Base-by-base conservation (phyloP, 148 eudicot genomes). In the Rhododendron mucronatum region DNA sequence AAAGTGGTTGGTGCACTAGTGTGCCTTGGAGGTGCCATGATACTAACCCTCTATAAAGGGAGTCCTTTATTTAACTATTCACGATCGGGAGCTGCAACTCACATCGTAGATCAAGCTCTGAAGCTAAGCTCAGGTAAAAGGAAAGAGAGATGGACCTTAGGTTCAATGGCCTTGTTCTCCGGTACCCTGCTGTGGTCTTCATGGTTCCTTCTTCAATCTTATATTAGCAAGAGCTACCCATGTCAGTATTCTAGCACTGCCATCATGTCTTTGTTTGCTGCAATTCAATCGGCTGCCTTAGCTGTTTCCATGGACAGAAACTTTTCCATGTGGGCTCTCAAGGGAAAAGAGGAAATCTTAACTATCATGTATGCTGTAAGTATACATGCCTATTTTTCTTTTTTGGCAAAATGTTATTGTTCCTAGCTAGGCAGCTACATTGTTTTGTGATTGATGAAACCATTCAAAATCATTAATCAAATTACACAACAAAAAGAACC, bases 221-320 rank as follows among this genome's bases (percentile, higher is more conserved):
- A 81, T n/a, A 86, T 89, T n/a, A 83, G 69, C 18, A 89, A 86
- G 78, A 86, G 73, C 73, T 89, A 86, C 82, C 90, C 90, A 45
- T 86, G 90, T 47, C 90, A 89, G 48, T 89, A 89, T 71, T 84
- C 88, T 4, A 86, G 88, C 84, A 89, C 88, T 33, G 88, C 88
- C 16, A 86, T 89, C 57, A 86, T 86, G 90, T 47, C 88, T 28
- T 84, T 51, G 26, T 89, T 89, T 15, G 87, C 87, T 23, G 82
- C 85, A 69, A 20, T 89, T n/a, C 90, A 89, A 44, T 84, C 88
- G 35, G 88, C 90, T 13, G 45, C 84, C 85, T 63, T 89, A 67
- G 82, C 69, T 37, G 48, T 86, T 47, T 89, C 83, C 59, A 35
- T 86, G 6, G 57, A 86, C 79, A 84, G 87, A 86, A 78, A 81